These are phyloP conservation scores for Coemansia umbellata DNA, from an alignment of 192 early-diverging fungal genomes.

Conservation along the genomic window DNA sequence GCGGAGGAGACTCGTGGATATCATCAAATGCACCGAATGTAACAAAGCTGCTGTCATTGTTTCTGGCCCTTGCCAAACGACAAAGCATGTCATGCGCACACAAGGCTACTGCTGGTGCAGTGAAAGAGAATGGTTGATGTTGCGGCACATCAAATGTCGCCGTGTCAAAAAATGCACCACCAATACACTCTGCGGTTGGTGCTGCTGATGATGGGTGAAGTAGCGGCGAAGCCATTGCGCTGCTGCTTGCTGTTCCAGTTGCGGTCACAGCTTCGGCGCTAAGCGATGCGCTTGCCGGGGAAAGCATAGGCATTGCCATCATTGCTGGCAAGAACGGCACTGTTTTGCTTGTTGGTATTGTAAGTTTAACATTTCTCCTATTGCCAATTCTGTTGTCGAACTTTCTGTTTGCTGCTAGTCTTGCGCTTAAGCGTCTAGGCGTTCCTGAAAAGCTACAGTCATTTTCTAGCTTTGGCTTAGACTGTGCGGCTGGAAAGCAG, in stretches of 20 bases:
- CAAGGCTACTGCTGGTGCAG: constrained; percentile 12
- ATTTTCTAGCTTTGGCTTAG: no score
- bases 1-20: constrained; percentile 5
- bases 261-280: constrained; percentile 25
- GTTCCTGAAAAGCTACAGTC: no score
- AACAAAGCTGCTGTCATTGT: neutral
- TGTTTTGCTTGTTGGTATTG: constrained; percentile 14
- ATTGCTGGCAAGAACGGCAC: constrained; percentile 3
- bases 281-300: constrained; percentile 24
- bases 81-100: constrained; percentile 44
- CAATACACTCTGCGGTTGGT: neutral
- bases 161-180: constrained; percentile 8
- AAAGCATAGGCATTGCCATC: constrained; percentile 24
- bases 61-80: constrained; percentile 22
- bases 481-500: no score
- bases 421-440: no score
- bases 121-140: constrained; percentile 2
- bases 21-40: neutral
- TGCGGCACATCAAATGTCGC: constrained; percentile 5
- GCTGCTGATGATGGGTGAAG: constrained; percentile 7
- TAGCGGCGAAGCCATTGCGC: constrained; percentile 21
- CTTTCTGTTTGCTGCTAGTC: neutral
- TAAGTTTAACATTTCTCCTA: constrained; percentile 17
- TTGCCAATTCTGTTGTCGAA: constrained; percentile 2
- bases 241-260: constrained; percentile 18